Evolutionary conservation across 2,329 filamentous ascomycete genomes (phyloP).

Genomic region (Pleoardoris graminearum): DNA sequence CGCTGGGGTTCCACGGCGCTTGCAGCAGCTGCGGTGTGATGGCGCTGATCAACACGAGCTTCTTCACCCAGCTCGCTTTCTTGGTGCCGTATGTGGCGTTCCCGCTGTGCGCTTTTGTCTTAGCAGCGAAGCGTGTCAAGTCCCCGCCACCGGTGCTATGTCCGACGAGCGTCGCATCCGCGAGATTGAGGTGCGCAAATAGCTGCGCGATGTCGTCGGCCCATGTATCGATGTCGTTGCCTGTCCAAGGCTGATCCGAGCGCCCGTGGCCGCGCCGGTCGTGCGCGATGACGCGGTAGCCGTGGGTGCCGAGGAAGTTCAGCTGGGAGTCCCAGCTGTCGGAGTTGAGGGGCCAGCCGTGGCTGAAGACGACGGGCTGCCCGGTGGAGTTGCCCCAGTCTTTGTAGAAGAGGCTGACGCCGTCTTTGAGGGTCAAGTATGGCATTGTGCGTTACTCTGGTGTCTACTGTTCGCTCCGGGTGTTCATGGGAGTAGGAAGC

Average conservation of each 20-base stretch:
- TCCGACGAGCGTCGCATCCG: slow-evolving; percentile 35
- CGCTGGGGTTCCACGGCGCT: background rate
- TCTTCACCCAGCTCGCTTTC: slow-evolving; percentile 45
- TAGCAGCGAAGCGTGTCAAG: slow-evolving; percentile 43
- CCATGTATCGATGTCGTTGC: slow-evolving; percentile 48
- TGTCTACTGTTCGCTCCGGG: background rate
- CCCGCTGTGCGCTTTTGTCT: slow-evolving; percentile 11
- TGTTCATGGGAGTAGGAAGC: background rate
- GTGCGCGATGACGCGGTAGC: slow-evolving; percentile 47
- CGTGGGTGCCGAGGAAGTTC: slow-evolving; percentile 43
- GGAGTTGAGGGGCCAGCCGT: slow-evolving; percentile 48
- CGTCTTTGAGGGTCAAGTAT: slow-evolving; percentile 7
- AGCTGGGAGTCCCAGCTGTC: slow-evolving; percentile 49
- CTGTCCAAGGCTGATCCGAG: slow-evolving; percentile 47
- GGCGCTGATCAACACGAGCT: slow-evolving; percentile 41
- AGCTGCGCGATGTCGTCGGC: slow-evolving; percentile 46
- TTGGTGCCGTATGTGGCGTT: slow-evolving; percentile 11
- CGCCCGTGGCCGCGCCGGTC: slow-evolving; percentile 48
- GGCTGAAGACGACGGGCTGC: slow-evolving; percentile 42
- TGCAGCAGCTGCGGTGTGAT: slow-evolving; percentile 3
- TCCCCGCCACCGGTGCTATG: slow-evolving; percentile 51
- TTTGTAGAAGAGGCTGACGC: slow-evolving; percentile 11
- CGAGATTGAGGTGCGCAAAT: slow-evolving; percentile 40
- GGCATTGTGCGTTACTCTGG: background rate
- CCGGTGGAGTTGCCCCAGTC: slow-evolving; percentile 46